Base-by-base conservation (phyloP, 1,284 basidiomycete species). In the Tremellales sp. region DNA sequence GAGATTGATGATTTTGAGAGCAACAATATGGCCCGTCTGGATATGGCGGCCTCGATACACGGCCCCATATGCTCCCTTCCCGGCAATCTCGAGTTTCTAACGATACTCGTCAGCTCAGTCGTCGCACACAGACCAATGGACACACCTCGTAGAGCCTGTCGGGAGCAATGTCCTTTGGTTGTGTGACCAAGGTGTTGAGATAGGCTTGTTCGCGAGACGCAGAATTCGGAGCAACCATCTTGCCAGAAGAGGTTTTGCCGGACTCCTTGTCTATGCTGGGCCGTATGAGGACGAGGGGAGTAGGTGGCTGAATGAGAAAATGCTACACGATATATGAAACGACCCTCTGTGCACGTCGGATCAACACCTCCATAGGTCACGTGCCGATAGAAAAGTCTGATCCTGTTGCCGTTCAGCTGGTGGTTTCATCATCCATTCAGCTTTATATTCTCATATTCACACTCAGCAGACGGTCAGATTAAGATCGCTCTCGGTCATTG, bases 1-100 rank as follows among this genome's bases (percentile, higher is more conserved):
- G 54, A 98, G 84, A 70, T 98, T 91, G 76, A 98, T 97, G 67
- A 98, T 94, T 76, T 98, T 97, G 74, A 97, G 83, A 13, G 91
- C 93, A 14, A 97, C 89, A 41, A 91, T 79, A 45, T 89, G 86
- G 14, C 88, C 86, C 0, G 87, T 84, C 1, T 84, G 79, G 36
- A 87, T 78, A 59, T 95, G 87, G 47, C 84, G 75, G n/a, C 88
- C 92, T 66, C 87, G 89, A 76, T 93, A 88, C n/a, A 97, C 92
- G 7, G 89, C 89, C 41, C 92, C 92, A 73, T 93, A 95, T 5
- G 90, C 88, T 52, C 92, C 92, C 73, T 90, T 92, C n/a, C 92
- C 92, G 32, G 88, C 78, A 29, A 85, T 83, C 64, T 89, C 85
- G 19, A 86, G 77, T 66, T 83, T 82, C 63, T 78, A 45, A 16